Evolutionary conservation across 257 asterid genomes (phyloP).

Genomic region (Plantago elongata): DNA sequence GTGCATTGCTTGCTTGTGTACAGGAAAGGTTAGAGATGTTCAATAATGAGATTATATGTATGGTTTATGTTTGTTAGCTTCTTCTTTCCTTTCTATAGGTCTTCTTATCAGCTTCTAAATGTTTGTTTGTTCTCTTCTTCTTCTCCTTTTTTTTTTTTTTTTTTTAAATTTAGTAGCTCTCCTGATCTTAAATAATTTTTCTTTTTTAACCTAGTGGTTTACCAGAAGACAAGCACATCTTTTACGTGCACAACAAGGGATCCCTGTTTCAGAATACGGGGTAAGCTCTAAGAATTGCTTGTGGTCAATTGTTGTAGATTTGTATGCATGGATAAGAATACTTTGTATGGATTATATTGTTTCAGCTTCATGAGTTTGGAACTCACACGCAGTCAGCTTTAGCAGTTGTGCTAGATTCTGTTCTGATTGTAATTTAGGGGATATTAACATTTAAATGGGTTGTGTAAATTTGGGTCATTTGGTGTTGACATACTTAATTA

Average conservation of each 20-base stretch:
- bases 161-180: too few species aligned
- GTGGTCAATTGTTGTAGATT: conserved; percentile 7
- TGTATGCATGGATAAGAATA: not conserved
- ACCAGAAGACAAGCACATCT: conserved; percentile 84
- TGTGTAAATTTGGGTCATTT: not conserved
- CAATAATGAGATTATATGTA: conserved; percentile 1
- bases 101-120: not conserved
- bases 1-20: conserved; percentile 70
- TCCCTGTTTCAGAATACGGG: conserved; percentile 92
- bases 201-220: conserved; percentile 57
- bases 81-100: not conserved
- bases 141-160: too few species aligned
- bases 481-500: not conserved
- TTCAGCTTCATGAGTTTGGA: too few species aligned
- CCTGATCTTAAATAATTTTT: not conserved
- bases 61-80: not conserved
- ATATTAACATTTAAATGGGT: not conserved
- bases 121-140: not conserved
- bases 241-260: conserved; percentile 90
- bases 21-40: conserved; percentile 69
- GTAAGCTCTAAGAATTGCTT: conserved; percentile 41
- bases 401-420: too few species aligned
- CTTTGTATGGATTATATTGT: too few species aligned
- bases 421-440: too few species aligned
- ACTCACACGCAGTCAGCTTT: too few species aligned